Conservation (phyloP, 2,329 filamentous ascomycete species). For the Apiospora phragmitis region DNA sequence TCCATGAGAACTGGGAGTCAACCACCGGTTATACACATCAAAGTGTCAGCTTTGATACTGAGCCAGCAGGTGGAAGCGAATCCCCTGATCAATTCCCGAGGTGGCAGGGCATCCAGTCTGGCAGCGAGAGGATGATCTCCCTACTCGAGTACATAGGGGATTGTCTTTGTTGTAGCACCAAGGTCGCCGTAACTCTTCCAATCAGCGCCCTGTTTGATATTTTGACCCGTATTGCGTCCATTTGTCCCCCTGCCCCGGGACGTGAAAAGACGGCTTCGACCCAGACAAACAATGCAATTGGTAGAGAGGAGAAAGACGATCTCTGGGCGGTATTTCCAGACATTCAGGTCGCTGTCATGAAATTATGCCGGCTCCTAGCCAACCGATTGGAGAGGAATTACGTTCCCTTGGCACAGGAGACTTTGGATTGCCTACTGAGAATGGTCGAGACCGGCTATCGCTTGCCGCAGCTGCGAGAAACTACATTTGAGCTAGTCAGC, state of each 20-base stretch:
- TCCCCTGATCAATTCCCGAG: conserved; percentile 54
- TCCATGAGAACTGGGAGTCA: conserved; percentile 82
- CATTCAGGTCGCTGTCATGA: conserved; percentile 71
- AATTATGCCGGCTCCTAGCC: conserved; percentile 59
- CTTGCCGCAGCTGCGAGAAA: conserved; percentile 55
- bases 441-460: conserved; percentile 63
- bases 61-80: conserved; percentile 48
- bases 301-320: conserved; percentile 78
- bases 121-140: conserved; percentile 66
- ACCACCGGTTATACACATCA: conserved; percentile 50
- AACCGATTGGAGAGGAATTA: conserved; percentile 59
- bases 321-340: conserved; percentile 73
- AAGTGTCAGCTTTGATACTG: conserved; percentile 44
- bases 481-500: conserved; percentile 60
- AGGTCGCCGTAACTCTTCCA: conserved; percentile 65
- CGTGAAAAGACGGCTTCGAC: conserved; percentile 49
- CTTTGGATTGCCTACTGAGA: conserved; percentile 71
- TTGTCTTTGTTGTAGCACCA: conserved; percentile 65
- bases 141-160: conserved; percentile 66
- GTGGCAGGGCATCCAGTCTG: conserved; percentile 77
- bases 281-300: conserved; percentile 71
- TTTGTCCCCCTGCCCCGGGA: conserved; percentile 53
- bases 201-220: conserved; percentile 69
- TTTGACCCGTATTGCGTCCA: conserved; percentile 67
- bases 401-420: conserved; percentile 60